These are phyloP conservation scores for Keithomyces neogunnii DNA, from an alignment of 2,329 filamentous ascomycete genomes.

Conservation along the genomic window DNA sequence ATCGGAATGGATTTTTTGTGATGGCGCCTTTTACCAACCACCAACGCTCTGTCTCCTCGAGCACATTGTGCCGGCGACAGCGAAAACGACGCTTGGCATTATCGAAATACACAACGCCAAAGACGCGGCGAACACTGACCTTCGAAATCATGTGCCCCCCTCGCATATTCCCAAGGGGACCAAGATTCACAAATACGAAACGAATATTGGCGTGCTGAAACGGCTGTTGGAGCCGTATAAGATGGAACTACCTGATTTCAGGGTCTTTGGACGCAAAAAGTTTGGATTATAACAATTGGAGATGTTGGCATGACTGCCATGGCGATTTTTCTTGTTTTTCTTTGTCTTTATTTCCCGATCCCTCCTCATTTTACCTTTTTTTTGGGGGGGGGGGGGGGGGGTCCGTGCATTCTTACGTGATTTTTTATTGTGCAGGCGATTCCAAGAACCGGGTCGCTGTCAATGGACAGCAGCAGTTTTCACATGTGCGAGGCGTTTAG, in stretches of 20 bases:
- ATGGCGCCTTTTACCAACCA: constrained; percentile 23
- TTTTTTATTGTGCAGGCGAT: not conserved
- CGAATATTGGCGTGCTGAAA: constrained; percentile 10
- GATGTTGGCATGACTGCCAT: no score
- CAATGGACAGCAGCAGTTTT: not conserved
- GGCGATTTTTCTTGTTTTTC: not conserved
- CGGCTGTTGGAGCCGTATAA: constrained; percentile 6
- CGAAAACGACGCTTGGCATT: constrained; percentile 10
- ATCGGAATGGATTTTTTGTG: constrained; percentile 28
- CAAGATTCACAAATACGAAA: constrained; percentile 14
- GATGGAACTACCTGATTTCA: not conserved
- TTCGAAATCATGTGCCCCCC: not conserved
- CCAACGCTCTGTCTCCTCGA: constrained; percentile 24
- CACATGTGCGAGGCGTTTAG: not conserved
- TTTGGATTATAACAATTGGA: not conserved
- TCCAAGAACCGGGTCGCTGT: not conserved
- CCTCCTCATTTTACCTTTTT: not conserved
- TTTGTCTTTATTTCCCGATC: not conserved
- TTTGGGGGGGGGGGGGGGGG: not conserved
- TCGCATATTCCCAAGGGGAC: not conserved
- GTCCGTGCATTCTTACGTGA: not conserved
- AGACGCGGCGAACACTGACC: not conserved
- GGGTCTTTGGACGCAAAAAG: not conserved
- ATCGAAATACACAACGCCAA: constrained; percentile 11
- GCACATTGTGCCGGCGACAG: not conserved